Evolutionary conservation across 805 yeast genomes (phyloP).

Genomic region (Zygoascus tannicola): DNA sequence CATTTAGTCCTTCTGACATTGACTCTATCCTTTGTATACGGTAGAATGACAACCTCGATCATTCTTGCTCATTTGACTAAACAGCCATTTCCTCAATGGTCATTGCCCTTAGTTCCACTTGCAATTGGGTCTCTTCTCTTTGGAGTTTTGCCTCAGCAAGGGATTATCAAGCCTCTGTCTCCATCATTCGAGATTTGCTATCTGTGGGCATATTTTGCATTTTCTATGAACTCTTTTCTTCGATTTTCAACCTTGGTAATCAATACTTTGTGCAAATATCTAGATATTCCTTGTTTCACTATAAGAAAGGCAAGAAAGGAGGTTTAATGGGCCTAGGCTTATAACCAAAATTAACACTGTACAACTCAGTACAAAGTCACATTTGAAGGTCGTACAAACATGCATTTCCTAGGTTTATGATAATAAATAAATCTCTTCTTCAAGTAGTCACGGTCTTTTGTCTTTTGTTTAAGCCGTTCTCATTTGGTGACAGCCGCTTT

Average conservation of each 20-base stretch:
- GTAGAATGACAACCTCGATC: slow-evolving; percentile 51
- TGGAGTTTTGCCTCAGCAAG: slow-evolving; percentile 45
- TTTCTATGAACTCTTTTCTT: slow-evolving; percentile 58
- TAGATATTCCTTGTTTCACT: slow-evolving; percentile 73
- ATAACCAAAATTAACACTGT: no score
- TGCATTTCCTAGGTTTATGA: no score
- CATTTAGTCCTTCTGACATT: slow-evolving; percentile 65
- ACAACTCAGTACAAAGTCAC: no score
- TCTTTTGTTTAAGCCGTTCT: no score
- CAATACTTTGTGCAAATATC: slow-evolving; percentile 68
- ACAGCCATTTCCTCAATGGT: slow-evolving; percentile 67
- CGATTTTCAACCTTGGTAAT: slow-evolving; percentile 63
- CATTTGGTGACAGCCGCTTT: no score
- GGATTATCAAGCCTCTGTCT: slow-evolving; percentile 22
- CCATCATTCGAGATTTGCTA: slow-evolving; percentile 29
- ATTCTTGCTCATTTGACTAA: slow-evolving; percentile 81
- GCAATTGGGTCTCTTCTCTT: slow-evolving; percentile 29
- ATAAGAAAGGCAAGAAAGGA: slow-evolving; percentile 6
- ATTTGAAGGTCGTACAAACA: no score
- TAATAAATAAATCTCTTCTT: no score
- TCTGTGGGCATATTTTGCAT: slow-evolving; percentile 49
- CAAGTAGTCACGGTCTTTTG: no score
- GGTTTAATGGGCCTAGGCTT: no score
- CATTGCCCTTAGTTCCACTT: slow-evolving; percentile 51
- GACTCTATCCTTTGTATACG: slow-evolving; percentile 76